Conservation (phyloP, 164 flowering plant genomes). For the Sedum album region DNA sequence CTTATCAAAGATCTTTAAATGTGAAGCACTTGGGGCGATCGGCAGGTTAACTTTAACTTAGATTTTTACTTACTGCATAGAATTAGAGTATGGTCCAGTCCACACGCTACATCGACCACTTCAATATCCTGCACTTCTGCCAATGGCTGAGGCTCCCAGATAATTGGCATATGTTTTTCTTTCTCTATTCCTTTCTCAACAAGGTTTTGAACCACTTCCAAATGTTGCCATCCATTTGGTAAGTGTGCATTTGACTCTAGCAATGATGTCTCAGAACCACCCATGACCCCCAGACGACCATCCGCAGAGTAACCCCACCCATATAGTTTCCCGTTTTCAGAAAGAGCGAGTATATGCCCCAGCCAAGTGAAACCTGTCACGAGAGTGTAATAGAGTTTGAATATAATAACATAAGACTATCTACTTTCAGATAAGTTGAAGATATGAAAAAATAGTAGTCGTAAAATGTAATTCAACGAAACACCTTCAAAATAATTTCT, state of each 20-base stretch:
- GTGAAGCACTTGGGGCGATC: conserved; percentile 33
- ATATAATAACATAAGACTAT: not conserved
- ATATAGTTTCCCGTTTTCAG: not conserved
- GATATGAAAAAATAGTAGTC: not conserved
- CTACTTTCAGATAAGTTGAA: not conserved
- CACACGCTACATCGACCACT: conserved; percentile 74
- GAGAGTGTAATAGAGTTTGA: not conserved
- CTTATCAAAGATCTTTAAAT: conserved; percentile 21
- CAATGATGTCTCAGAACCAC: conserved; percentile 29
- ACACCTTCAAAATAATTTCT: conserved; percentile 75
- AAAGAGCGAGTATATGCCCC: not conserved
- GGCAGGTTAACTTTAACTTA: conserved; percentile 29
- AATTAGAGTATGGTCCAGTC: conserved; percentile 84
- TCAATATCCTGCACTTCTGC: conserved; percentile 41
- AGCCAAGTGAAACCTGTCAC: conserved; percentile 1
- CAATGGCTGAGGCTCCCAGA: conserved; percentile 69
- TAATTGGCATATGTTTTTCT: conserved; percentile 73
- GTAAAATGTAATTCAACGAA: not conserved
- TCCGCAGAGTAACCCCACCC: conserved; percentile 1
- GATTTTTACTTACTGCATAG: conserved; percentile 61
- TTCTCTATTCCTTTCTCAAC: conserved; percentile 62
- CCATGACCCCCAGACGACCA: conserved; percentile 65
- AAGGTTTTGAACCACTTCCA: conserved; percentile 50
- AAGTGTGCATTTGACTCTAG: conserved; percentile 19
- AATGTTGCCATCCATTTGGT: not conserved